These are phyloP conservation scores for Kwoniella mangroviensis DNA, from an alignment of 768 basidiomycete genomes.

Conservation along the genomic window DNA sequence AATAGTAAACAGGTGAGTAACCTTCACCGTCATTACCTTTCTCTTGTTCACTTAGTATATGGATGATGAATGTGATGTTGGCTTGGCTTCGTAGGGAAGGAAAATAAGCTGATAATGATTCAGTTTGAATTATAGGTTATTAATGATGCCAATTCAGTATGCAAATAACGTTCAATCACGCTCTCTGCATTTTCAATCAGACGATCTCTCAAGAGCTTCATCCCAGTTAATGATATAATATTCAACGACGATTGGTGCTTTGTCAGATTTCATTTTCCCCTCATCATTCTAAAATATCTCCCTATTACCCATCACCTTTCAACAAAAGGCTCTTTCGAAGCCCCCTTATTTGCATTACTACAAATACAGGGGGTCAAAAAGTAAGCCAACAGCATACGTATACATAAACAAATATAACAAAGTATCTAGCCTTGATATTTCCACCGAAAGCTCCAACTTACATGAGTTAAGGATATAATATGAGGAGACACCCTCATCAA, in stretches of 20 bases:
- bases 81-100: neutral
- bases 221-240: no score
- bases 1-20: conserved; percentile 11
- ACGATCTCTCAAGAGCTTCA: neutral
- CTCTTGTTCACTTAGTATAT: neutral
- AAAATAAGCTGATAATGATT: neutral
- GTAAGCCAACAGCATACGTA: conserved; percentile 42
- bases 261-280: no score
- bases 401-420: neutral
- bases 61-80: no score
- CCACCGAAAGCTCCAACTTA: conserved; percentile 1
- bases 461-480: conserved; percentile 4
- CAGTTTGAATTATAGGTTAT: neutral
- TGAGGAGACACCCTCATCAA: conserved; percentile 4
- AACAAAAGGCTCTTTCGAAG: conserved; percentile 51
- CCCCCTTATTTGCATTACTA: conserved; percentile 38
- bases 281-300: neutral
- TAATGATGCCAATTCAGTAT: neutral
- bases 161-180: neutral
- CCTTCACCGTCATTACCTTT: neutral
- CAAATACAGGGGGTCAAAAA: conserved; percentile 52
- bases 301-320: neutral
- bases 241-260: no score
- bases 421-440: conserved; percentile 9
- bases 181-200: neutral